These are phyloP conservation scores for Starmerella davenportii DNA, from an alignment of 805 yeast genomes.

Conservation along the genomic window DNA sequence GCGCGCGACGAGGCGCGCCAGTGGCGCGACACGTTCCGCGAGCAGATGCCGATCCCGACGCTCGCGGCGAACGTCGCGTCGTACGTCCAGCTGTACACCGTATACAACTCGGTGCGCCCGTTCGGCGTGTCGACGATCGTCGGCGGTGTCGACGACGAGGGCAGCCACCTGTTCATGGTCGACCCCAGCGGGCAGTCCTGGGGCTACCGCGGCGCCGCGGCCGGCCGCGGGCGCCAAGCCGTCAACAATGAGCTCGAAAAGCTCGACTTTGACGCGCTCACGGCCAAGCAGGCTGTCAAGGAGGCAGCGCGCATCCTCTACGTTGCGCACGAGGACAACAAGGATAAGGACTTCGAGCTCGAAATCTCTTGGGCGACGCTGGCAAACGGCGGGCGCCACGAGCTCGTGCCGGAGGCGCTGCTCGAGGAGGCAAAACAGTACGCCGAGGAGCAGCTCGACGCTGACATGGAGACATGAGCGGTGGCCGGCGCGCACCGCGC, in stretches of 20 bases:
- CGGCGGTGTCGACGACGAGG: conserved; percentile 76
- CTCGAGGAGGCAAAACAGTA: conserved; percentile 65
- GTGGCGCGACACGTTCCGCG: conserved; percentile 61
- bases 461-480: conserved; percentile 8
- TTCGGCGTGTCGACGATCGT: conserved; percentile 85
- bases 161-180: conserved; percentile 85
- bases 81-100: conserved; percentile 86
- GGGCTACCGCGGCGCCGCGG: conserved; percentile 96
- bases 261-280: conserved; percentile 49
- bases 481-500: no score
- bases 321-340: conserved; percentile 91
- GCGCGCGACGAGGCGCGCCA: conserved; percentile 81
- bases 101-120: conserved; percentile 94
- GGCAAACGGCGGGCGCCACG: conserved; percentile 67
- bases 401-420: conserved; percentile 60
- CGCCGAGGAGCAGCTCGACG: conserved; percentile 71
- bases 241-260: conserved; percentile 95
- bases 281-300: conserved; percentile 68
- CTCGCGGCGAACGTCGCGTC: conserved; percentile 75
- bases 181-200: conserved; percentile 95
- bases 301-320: conserved; percentile 88
- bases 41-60: conserved; percentile 59
- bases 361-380: conserved; percentile 75
- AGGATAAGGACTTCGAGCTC: conserved; percentile 90
- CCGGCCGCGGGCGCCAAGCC: conserved; percentile 97